Base-by-base conservation (phyloP, 2,329 filamentous ascomycete species). In the Botrytis fragariae region DNA sequence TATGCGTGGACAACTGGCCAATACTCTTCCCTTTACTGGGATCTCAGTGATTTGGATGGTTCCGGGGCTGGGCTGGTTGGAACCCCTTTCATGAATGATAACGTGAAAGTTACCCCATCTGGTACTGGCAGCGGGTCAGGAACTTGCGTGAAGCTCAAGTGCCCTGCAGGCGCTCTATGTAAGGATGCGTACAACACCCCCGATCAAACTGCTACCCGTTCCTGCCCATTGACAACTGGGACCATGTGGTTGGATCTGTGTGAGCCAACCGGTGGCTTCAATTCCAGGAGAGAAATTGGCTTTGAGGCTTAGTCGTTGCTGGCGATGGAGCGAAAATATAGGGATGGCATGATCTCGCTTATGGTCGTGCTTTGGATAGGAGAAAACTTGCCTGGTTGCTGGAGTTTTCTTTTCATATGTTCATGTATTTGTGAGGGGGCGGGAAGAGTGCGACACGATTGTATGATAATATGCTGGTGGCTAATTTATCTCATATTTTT, bases 1-100 rank as follows among this genome's bases (percentile, higher is more conserved):
- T 73, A 73, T 63, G 7, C 69, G 35, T 71, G 68, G 67, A 65
- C 59, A 25, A 72, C 59, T 39, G 71, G 71, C 22, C 6, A 57
- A 32, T 72, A 72, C n/a, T 32, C 59, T 60, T 25, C 16, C 12
- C 72, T 73, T n/a, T 73, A 65, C 37, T 73, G 72, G 72, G 72
- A 73, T 29, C 68, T 73, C 18, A 71, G 68, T 22, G 69, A 73
- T 60, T 39, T 73, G 22, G 72, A 73, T 51, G 72, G 72, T 18
- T 37, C 67, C 25, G 72, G 72, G 35, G 29, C 45, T 35, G 72
- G 69, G 29, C 59, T 73, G n/a, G 72, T 72, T 3, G 72, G 72
- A n/a, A 59, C 60, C 22, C 72, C 72, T 48, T 73, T 73, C 72
- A 51, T 37, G 29, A 32, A 51, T 6, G 57, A 73, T 5, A 73